Evolutionary conservation across 345 rosid species (phyloP).

Genomic region (Mallotus nudiflorus): DNA sequence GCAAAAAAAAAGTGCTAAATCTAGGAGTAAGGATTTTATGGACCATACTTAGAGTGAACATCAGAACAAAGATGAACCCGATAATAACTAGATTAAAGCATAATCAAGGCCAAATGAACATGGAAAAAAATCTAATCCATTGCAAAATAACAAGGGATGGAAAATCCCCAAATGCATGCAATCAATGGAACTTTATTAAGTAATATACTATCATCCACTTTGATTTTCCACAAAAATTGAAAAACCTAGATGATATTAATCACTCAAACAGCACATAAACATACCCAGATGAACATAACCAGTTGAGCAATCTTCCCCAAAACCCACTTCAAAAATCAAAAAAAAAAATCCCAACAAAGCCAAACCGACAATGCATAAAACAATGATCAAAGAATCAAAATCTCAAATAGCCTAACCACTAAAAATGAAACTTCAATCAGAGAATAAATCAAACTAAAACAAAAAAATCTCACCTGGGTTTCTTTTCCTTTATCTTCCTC

Average conservation of each 20-base stretch:
- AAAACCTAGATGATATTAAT: neutral
- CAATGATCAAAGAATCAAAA: neutral
- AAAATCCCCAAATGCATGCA: constrained; percentile 1
- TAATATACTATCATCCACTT: neutral
- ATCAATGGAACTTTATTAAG: neutral
- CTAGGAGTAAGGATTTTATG: neutral
- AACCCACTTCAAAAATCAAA: neutral
- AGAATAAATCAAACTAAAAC: neutral
- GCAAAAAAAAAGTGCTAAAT: neutral
- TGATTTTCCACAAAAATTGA: neutral
- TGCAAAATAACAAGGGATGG: neutral
- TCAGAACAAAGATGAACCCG: neutral
- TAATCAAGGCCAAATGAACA: neutral
- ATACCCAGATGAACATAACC: constrained; percentile 17
- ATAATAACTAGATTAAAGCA: neutral
- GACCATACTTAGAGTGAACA: neutral
- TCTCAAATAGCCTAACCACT: too few relatives aligned
- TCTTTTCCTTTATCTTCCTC: neutral
- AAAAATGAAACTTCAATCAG: too few relatives aligned
- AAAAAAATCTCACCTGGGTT: constrained; percentile 6
- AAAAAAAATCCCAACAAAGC: neutral
- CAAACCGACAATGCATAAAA: neutral
- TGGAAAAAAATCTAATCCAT: neutral
- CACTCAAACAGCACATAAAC: neutral
- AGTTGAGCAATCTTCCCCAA: too few relatives aligned